These are phyloP conservation scores for Volvariella volvacea DNA, from an alignment of 1,284 basidiomycete species.

Conservation along the genomic window DNA sequence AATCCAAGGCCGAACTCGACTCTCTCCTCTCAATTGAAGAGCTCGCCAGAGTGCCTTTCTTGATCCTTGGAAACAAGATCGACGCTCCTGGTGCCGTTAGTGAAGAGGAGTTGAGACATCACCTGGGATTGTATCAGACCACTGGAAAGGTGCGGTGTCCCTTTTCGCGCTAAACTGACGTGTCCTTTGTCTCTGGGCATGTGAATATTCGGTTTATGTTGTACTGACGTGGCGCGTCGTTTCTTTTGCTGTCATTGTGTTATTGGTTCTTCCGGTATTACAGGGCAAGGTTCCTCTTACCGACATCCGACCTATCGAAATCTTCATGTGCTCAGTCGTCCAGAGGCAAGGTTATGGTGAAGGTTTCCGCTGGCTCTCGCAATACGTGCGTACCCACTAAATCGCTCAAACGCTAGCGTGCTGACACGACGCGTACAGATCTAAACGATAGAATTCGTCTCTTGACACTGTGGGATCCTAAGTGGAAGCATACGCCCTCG, in stretches of 20 bases:
- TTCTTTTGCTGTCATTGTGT: background rate
- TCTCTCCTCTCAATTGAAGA: conserved; percentile 93
- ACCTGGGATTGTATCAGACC: conserved; percentile 95
- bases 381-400: conserved; percentile 57
- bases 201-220: too few species aligned
- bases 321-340: conserved; percentile 99
- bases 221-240: background rate
- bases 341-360: conserved; percentile 99
- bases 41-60: conserved; percentile 94
- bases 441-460: conserved; percentile 10
- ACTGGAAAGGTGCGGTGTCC: conserved; percentile 85
- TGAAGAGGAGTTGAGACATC: conserved; percentile 95
- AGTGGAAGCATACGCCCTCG: background rate
- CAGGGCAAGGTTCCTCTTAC: conserved; percentile 95
- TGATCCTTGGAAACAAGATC: conserved; percentile 99
- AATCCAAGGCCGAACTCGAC: conserved; percentile 96
- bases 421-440: conserved; percentile 13
- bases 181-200: background rate
- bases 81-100: conserved; percentile 97
- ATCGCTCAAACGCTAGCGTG: background rate
- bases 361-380: conserved; percentile 98
- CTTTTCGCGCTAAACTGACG: conserved; percentile 1
- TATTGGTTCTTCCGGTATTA: conserved; percentile 3
- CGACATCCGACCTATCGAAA: conserved; percentile 97
- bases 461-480: background rate